Evolutionary conservation across 1,284 basidiomycete genomes (phyloP).

Genomic region (Cutaneotrichosporon daszewskae): DNA sequence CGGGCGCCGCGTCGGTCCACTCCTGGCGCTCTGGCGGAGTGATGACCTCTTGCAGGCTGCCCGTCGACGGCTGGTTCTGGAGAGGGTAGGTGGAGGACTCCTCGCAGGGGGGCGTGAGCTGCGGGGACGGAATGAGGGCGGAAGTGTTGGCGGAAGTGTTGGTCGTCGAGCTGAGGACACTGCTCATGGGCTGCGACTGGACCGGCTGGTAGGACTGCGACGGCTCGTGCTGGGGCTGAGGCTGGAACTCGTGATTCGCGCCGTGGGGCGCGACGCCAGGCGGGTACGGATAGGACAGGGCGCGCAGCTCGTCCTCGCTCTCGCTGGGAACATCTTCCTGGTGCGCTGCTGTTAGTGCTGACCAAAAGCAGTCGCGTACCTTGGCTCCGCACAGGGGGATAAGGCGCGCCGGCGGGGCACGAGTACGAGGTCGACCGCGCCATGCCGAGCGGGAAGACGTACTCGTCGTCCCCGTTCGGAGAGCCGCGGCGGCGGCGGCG

Average conservation of each 20-base stretch:
- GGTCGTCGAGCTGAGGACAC: neutral
- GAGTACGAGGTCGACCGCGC: neutral
- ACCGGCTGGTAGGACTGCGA: neutral
- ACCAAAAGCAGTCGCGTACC: neutral
- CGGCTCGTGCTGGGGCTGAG: too few relatives aligned
- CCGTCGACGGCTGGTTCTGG: neutral
- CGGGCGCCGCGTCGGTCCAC: neutral
- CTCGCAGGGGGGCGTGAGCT: neutral
- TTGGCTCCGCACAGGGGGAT: too few relatives aligned
- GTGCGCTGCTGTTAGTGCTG: neutral
- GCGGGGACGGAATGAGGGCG: neutral
- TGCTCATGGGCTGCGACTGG: neutral
- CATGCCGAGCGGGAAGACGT: neutral
- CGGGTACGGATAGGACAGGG: too few relatives aligned
- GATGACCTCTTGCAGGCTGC: neutral
- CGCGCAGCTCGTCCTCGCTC: neutral
- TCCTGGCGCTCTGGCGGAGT: neutral
- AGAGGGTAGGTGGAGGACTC: neutral
- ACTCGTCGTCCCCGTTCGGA: neutral
- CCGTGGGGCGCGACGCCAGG: too few relatives aligned
- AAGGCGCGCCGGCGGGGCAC: neutral
- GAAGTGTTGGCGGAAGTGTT: neutral
- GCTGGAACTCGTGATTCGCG: too few relatives aligned
- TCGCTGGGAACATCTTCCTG: neutral
- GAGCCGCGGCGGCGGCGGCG: neutral